Conservation (phyloP, 2,329 filamentous ascomycete species). For the Xylariales sp. region DNA sequence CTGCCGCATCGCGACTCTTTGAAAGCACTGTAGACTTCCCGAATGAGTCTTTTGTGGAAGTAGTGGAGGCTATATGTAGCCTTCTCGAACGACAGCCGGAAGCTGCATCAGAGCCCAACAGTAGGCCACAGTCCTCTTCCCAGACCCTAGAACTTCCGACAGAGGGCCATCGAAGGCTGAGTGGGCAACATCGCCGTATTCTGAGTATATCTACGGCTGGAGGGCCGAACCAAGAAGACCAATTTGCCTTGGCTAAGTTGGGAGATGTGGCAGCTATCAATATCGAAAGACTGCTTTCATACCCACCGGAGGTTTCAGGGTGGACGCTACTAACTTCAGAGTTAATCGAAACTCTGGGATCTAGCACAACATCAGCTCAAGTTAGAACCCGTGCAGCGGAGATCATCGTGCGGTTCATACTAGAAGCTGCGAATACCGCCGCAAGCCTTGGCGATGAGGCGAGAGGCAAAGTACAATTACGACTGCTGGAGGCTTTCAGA, state of each 20-base stretch:
- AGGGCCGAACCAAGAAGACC: slow-evolving; percentile 55
- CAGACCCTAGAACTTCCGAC: slow-evolving; percentile 23
- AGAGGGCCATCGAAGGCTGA: slow-evolving; percentile 17
- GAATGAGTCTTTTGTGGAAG: slow-evolving; percentile 72
- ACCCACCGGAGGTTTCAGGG: slow-evolving; percentile 63
- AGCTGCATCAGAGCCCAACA: slow-evolving; percentile 21
- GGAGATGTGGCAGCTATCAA: slow-evolving; percentile 72
- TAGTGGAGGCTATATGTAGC: slow-evolving; percentile 71
- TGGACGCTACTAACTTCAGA: slow-evolving; percentile 66
- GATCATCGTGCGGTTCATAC: slow-evolving; percentile 53
- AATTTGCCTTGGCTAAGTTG: slow-evolving; percentile 68
- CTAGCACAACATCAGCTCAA: slow-evolving; percentile 40
- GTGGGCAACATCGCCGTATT: slow-evolving; percentile 38
- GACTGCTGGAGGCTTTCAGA: slow-evolving; percentile 63
- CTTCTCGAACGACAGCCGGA: slow-evolving; percentile 50
- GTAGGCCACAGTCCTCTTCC: slow-evolving; percentile 30
- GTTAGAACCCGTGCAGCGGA: slow-evolving; percentile 60
- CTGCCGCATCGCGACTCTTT: slow-evolving; percentile 78
- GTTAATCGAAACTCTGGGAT: slow-evolving; percentile 47
- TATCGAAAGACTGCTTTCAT: slow-evolving; percentile 66
- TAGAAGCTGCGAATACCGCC: slow-evolving; percentile 55
- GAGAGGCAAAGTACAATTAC: slow-evolving; percentile 63
- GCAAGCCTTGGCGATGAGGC: slow-evolving; percentile 44
- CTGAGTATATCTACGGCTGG: slow-evolving; percentile 43
- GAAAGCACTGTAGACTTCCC: slow-evolving; percentile 92